phyloP scores from a whole-genome alignment of 1,139 yeast species.

The Trichomonascaceae sp. region DNA sequence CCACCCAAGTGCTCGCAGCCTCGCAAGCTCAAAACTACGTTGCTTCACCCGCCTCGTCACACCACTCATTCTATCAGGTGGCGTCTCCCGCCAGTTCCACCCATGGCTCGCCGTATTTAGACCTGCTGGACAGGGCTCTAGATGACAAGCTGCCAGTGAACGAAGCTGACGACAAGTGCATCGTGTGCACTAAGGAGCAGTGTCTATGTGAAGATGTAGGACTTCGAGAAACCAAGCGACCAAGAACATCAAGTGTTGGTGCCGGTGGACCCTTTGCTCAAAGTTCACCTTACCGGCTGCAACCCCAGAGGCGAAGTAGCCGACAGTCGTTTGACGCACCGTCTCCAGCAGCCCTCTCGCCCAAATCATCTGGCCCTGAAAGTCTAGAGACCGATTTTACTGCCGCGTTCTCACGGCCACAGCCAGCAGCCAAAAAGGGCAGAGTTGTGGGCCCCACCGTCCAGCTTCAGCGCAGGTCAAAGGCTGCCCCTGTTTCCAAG shows the following conservation, averaged over 20 bases:
- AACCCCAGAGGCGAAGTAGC: not conserved
- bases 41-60: conserved; percentile 41
- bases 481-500: not conserved
- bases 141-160: conserved; percentile 27
- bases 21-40: conserved; percentile 11
- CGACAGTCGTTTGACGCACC: not conserved
- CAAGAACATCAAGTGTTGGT: not conserved
- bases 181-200: conserved; percentile 54
- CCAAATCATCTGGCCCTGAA: conserved; percentile 9
- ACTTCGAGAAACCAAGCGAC: not conserved
- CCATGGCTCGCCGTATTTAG: conserved; percentile 18
- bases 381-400: conserved; percentile 26
- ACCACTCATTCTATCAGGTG: conserved; percentile 22
- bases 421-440: not conserved
- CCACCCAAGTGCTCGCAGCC: conserved; percentile 5
- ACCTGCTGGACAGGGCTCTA: conserved; percentile 27
- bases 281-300: too few relatives aligned
- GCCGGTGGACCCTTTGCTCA: not conserved
- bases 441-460: conserved; percentile 1
- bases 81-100: conserved; percentile 39
- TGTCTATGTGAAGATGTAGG: conserved; percentile 63
- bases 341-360: conserved; percentile 1
- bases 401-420: conserved; percentile 13
- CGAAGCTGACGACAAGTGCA: conserved; percentile 28
- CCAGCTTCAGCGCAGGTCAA: conserved; percentile 3